Percentiles rank a stretch among this genome's conserved stretches.
Evolutionary conservation across 2,329 filamentous ascomycete genomes (phyloP).

Genomic region (Fusarium sp.): DNA sequence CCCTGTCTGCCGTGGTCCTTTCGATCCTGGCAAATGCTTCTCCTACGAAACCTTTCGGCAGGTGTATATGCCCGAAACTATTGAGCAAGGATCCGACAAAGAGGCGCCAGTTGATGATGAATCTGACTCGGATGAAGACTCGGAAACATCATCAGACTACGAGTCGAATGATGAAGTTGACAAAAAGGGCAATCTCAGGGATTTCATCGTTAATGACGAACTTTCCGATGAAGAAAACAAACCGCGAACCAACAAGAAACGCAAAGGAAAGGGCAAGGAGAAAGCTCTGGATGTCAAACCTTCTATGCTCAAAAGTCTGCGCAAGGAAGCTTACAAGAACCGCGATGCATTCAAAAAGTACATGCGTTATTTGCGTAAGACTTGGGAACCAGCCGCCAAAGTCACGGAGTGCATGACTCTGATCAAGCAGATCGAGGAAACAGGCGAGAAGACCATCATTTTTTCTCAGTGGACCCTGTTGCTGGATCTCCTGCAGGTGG

Average conservation of each 20-base stretch:
- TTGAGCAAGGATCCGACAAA: constrained; percentile 56
- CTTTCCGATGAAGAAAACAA: constrained; percentile 48
- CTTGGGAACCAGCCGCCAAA: constrained; percentile 84
- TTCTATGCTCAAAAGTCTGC: constrained; percentile 73
- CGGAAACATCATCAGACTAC: constrained; percentile 50
- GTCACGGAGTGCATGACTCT: constrained; percentile 83
- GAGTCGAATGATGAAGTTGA: constrained; percentile 53
- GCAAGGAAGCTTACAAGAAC: constrained; percentile 75
- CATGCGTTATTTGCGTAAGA: constrained; percentile 74
- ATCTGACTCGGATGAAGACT: constrained; percentile 45
- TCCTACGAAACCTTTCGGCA: constrained; percentile 80
- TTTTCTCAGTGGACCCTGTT: constrained; percentile 86
- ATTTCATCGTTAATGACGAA: constrained; percentile 66
- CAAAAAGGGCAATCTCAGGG: constrained; percentile 60
- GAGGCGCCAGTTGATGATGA: constrained; percentile 53
- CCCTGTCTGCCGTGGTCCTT: constrained; percentile 78
- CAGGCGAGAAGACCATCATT: constrained; percentile 77
- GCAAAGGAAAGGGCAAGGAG: constrained; percentile 52
- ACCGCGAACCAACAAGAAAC: constrained; percentile 29
- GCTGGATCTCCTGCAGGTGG: constrained; percentile 79
- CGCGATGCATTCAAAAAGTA: constrained; percentile 76
- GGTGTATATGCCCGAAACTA: constrained; percentile 73
- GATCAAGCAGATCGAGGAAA: constrained; percentile 73
- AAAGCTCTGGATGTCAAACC: constrained; percentile 61
- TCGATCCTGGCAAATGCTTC: constrained; percentile 78